Evolutionary conservation across 2,329 filamentous ascomycete genomes (phyloP).

Genomic region (Arthroderma sp.): DNA sequence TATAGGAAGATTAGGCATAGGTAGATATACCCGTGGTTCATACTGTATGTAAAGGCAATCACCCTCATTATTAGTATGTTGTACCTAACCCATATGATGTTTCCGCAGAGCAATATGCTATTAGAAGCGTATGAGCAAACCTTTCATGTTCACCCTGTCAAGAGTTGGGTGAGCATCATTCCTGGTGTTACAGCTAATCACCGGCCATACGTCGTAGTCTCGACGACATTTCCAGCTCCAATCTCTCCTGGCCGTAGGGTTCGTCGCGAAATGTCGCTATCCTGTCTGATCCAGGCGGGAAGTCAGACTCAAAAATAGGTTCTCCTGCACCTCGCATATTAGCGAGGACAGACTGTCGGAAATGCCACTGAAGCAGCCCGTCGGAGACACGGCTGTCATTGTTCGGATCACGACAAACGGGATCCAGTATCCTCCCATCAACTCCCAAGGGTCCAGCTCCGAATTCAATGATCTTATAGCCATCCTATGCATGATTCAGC

Average conservation of each 20-base stretch:
- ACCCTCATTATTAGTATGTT: too few relatives aligned
- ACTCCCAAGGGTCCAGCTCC: constrained; percentile 4
- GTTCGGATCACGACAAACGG: constrained; percentile 9
- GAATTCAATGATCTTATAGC: constrained; percentile 10
- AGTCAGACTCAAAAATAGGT: constrained; percentile 14
- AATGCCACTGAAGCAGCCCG: constrained; percentile 15
- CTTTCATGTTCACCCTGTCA: too few relatives aligned
- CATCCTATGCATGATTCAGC: constrained; percentile 8
- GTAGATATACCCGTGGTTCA: too few relatives aligned
- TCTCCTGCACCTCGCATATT: constrained; percentile 16
- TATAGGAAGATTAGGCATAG: too few relatives aligned
- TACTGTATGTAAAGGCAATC: too few relatives aligned
- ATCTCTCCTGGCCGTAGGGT: constrained; percentile 10
- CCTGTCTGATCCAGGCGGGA: constrained; percentile 14
- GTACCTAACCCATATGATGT: too few relatives aligned
- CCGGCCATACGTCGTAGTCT: neutral
- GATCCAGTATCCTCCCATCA: constrained; percentile 11
- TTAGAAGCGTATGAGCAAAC: too few relatives aligned
- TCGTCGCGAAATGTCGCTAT: constrained; percentile 8
- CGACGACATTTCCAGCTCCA: constrained; percentile 9
- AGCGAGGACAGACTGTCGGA: constrained; percentile 13
- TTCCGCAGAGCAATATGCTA: too few relatives aligned
- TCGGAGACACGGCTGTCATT: constrained; percentile 8
- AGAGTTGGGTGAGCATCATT: too few relatives aligned
- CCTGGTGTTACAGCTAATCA: too few relatives aligned